A percentile compares a stretch with the other conserved stretches of the same genome.
Conservation (phyloP, 306 rosid genomes). For the Pueraria montana region DNA sequence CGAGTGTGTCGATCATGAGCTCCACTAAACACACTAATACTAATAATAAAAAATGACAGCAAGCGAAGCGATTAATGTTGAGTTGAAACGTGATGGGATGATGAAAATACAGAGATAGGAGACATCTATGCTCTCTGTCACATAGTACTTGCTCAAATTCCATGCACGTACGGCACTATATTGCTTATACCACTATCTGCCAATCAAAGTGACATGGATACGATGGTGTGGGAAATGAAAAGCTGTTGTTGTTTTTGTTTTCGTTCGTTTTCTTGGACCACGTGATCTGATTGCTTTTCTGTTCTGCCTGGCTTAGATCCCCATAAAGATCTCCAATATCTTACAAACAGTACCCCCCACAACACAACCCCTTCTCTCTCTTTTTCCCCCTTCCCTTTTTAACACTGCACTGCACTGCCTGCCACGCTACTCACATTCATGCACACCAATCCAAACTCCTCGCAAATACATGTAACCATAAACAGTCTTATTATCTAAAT, state of each 20-base stretch:
- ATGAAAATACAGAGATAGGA: slow-evolving; percentile 36
- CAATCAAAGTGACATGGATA: slow-evolving; percentile 39
- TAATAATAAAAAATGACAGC: slow-evolving; percentile 2
- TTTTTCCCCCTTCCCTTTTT: background rate
- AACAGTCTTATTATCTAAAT: background rate
- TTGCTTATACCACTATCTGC: background rate
- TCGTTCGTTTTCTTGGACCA: slow-evolving; percentile 51
- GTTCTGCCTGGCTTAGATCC: slow-evolving; percentile 57
- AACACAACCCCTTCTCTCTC: background rate
- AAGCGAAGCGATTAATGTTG: background rate
- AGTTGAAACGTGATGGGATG: slow-evolving; percentile 10
- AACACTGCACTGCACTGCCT: background rate
- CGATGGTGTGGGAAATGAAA: slow-evolving; percentile 41
- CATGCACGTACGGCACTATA: slow-evolving; percentile 42
- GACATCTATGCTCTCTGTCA: slow-evolving; percentile 35
- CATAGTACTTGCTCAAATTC: slow-evolving; percentile 47
- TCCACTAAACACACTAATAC: background rate
- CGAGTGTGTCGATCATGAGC: background rate
- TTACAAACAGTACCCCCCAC: slow-evolving; percentile 60
- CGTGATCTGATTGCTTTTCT: slow-evolving; percentile 56
- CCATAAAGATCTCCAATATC: slow-evolving; percentile 77
- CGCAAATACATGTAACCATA: background rate
- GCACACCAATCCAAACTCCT: slow-evolving; percentile 10
- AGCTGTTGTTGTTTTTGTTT: slow-evolving; percentile 34
- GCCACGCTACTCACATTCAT: background rate